phyloP scores from a whole-genome alignment of 73 alveolate species.

The Blepharisma stoltei region DNA sequence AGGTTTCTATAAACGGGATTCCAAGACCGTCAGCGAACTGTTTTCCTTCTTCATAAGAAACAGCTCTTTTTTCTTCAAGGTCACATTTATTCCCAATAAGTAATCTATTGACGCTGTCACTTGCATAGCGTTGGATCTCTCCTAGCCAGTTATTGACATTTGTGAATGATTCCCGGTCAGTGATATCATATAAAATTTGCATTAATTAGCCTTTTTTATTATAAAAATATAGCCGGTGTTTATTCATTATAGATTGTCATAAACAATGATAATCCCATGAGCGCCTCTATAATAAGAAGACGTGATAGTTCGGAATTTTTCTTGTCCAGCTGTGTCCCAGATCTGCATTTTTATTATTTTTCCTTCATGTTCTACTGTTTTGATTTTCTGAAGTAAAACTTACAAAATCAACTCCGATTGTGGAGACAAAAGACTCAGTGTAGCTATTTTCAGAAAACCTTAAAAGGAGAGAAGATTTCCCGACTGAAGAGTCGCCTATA shows the following conservation, averaged over 20 bases:
- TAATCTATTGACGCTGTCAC: conserved; percentile 30
- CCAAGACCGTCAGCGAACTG: conserved; percentile 60
- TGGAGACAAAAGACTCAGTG: conserved; percentile 51
- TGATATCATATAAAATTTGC: no score
- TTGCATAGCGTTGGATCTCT: conserved; percentile 31
- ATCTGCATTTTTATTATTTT: conserved; percentile 50
- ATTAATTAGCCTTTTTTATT: no score
- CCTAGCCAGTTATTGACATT: conserved; percentile 53
- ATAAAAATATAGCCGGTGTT: no score
- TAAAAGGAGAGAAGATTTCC: conserved; percentile 42
- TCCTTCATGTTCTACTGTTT: conserved; percentile 53
- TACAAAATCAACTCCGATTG: conserved; percentile 60
- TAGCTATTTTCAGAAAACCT: conserved; percentile 53
- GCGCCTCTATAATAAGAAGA: conserved; percentile 62
- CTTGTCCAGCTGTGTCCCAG: conserved; percentile 61
- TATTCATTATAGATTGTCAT: no score
- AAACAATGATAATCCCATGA: conserved; percentile 48
- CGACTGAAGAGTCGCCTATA: conserved; percentile 60
- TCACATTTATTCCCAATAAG: conserved; percentile 59
- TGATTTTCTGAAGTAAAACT: conserved; percentile 29
- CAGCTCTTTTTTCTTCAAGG: conserved; percentile 48
- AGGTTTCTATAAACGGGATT: conserved; percentile 78
- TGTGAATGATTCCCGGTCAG: conserved; percentile 50
- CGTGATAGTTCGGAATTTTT: conserved; percentile 48
- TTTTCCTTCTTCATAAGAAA: conserved; percentile 55